Evolutionary conservation across 2,329 filamentous ascomycete species (phyloP).

Genomic region (Pseudogymnoascus sp.): DNA sequence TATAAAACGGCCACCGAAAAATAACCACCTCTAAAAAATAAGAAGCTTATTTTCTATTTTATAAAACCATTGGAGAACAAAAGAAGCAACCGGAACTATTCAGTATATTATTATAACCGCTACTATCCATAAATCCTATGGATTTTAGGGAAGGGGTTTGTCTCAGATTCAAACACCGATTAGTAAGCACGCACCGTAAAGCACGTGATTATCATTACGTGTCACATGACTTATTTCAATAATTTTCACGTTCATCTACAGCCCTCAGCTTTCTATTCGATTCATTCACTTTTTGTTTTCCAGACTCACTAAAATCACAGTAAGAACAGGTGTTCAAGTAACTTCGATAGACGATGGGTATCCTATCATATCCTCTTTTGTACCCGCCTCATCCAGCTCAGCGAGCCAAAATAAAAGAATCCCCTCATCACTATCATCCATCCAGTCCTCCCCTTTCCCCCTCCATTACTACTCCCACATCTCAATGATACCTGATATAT

Average conservation of each 20-base stretch:
- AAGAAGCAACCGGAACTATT: neutral
- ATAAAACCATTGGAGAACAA: neutral
- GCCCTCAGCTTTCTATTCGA: neutral
- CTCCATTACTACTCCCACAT: neutral
- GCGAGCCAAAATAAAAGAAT: neutral
- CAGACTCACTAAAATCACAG: neutral
- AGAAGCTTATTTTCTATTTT: neutral
- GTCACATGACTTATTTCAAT: neutral
- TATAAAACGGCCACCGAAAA: neutral
- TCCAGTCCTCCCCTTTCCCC: neutral
- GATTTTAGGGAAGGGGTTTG: too few relatives aligned
- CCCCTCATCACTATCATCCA: neutral
- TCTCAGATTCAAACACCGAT: neutral
- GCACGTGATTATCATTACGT: neutral
- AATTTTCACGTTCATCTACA: neutral
- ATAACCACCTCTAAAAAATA: neutral
- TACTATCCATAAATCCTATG: neutral
- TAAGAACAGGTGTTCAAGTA: neutral
- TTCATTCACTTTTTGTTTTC: neutral
- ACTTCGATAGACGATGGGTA: neutral
- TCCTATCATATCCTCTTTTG: neutral
- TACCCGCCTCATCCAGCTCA: neutral
- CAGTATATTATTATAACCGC: neutral
- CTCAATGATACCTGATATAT: conserved; percentile 2
- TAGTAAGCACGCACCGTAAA: neutral